These are phyloP conservation scores for Lablab purpureus DNA, from an alignment of 306 rosid species.

Conservation along the genomic window DNA sequence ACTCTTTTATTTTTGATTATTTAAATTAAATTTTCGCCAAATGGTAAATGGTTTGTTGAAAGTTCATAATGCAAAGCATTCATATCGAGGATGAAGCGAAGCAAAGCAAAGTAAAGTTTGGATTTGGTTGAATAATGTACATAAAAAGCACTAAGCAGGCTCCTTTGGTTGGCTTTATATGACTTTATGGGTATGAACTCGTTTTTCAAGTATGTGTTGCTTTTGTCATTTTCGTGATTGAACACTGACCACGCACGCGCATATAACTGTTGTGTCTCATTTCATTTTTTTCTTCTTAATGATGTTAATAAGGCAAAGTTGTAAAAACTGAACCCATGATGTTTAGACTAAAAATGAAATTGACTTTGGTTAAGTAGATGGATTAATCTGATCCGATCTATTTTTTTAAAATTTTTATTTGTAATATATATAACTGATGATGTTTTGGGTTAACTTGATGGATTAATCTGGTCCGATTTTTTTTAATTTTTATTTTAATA, in stretches of 20 bases:
- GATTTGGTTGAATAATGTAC: background rate
- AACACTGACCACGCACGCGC: background rate
- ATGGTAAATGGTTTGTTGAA: background rate
- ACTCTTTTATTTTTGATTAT: too few species aligned
- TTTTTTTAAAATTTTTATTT: too few species aligned
- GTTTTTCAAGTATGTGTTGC: background rate
- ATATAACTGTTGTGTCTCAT: background rate
- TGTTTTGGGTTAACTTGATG: too few species aligned
- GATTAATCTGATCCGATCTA: too few species aligned
- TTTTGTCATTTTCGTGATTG: constrained; percentile 8
- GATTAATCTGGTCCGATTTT: too few species aligned
- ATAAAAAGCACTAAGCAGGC: background rate
- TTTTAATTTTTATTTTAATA: too few species aligned
- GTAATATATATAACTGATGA: too few species aligned
- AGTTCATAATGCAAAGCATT: background rate
- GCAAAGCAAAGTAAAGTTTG: background rate
- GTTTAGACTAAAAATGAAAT: too few species aligned
- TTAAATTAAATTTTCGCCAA: background rate
- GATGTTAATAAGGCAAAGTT: background rate
- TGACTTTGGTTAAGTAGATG: too few species aligned
- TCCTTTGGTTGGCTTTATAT: constrained; percentile 5
- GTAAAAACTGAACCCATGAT: too few species aligned
- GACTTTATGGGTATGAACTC: background rate
- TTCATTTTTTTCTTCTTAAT: background rate
- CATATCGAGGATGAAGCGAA: background rate